Conservation (phyloP, 2,329 filamentous ascomycete genomes). For the Alternaria sp. region DNA sequence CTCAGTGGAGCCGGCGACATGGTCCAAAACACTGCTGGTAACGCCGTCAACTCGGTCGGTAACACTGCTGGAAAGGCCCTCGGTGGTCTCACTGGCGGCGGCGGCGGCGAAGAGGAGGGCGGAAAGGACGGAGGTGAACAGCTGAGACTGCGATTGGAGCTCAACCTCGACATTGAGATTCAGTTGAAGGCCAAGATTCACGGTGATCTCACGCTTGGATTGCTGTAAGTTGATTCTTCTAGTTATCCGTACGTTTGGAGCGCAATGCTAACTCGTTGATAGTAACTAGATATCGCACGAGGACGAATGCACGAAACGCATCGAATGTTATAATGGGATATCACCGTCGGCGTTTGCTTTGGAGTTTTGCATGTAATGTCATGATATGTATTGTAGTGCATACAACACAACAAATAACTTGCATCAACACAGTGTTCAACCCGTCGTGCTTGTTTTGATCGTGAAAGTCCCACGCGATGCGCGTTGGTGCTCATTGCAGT, state of each 20-base stretch:
- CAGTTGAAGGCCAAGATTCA: conserved; percentile 72
- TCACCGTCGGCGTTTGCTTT: conserved; percentile 38
- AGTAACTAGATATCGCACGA: conserved; percentile 41
- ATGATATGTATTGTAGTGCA: conserved; percentile 30
- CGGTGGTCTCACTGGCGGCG: conserved; percentile 58
- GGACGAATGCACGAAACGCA: conserved; percentile 28
- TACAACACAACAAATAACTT: conserved; percentile 23
- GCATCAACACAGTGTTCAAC: not conserved
- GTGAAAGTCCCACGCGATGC: not conserved
- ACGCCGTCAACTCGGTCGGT: conserved; percentile 59
- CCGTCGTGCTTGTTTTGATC: not conserved
- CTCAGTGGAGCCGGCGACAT: conserved; percentile 64
- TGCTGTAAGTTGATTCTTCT: conserved; percentile 54
- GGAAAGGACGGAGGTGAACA: conserved; percentile 56
- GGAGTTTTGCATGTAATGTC: conserved; percentile 32
- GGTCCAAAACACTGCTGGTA: conserved; percentile 65
- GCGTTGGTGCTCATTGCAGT: not conserved
- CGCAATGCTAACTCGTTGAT: conserved; percentile 24
- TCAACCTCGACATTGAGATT: conserved; percentile 70
- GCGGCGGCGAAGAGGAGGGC: conserved; percentile 45
- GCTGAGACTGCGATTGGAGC: conserved; percentile 65
- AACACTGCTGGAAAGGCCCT: conserved; percentile 55
- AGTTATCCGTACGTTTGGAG: not conserved
- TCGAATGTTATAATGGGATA: conserved; percentile 14
- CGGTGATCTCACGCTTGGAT: conserved; percentile 68